Evolutionary conservation across 1,139 yeast species (phyloP), one percentile per base, ranked within the genome.

Genomic region (Saccharomycopsis hybrid): DNA sequence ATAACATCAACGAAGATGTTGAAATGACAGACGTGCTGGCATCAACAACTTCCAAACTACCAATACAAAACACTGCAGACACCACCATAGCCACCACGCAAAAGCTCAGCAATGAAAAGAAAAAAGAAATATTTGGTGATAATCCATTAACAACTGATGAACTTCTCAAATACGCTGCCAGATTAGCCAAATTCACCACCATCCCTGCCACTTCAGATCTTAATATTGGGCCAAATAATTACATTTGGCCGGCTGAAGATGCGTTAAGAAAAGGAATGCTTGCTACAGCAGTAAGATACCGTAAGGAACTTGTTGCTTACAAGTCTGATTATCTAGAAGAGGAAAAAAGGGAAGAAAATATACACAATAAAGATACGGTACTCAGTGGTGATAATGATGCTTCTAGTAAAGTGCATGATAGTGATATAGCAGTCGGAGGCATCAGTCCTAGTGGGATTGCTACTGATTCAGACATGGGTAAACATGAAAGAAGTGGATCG

Each of bases 221-320:
- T 37, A 66, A 62, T 24, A 73, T 86, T 7, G 88, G 88, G 48
- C 95, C 95, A 1, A 84, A 85, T 56, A 87, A 86, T 60, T 85
- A 85, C 60, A 83, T 94, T 9, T 90, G 97, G 97, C 97, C 98
- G 0, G 95, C 95, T 0, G 98, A 90, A 62, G 97, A 90, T 64
- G 85, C 92, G 30, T 73, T 90, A 63, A 74, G 98, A 60, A 74
- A 88, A 58, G 97, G 98, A 0, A 83, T 85, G 82, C 66, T 90
- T 44, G 97, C 97, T 0, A 68, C 80, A 60, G 80, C 86, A 7
- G 77, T 87, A 0, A 60, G 80, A 47, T 74, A 77, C 57, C 72
- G 74, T 1, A 77, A 76, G 2, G 78, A 78, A 54, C 66, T 82
- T 38, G 70, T 48, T 30, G 28, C 37, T 5, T 30, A 32, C 30